Evolutionary conservation across 352 stramenopile species (phyloP), one percentile per base, ranked within the genome.

Genomic region (Globisporangium nagaii): DNA sequence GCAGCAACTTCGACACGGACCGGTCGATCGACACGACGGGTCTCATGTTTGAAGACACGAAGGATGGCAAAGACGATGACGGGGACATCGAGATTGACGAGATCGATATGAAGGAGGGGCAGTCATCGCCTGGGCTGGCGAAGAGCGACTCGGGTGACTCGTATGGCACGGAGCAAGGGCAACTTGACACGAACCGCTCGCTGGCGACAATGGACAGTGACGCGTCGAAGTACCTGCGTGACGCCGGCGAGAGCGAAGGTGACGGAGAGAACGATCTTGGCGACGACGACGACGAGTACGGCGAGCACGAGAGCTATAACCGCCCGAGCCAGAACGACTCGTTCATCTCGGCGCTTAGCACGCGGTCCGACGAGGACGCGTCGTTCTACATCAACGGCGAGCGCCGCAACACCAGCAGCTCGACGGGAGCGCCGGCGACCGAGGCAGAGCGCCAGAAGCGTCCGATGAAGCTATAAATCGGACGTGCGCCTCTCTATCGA

Each of bases 311-410:
- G 11, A 62, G 50, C 19, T 70, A 71, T 44, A 60, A 71, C 35
- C 65, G 53, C 2, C 37, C 28, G 2, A 63, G 53, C 24, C 58
- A 61, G n/a, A 55, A 63, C 45, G 57, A 73, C 56, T 74, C 75
- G 31, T 79, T 78, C 34, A 62, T 80, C 56, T 89, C 79, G 13
- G 71, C 79, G 24, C 42, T 84, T 31, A 90, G 79, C 43, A 61
- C 69, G 45, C 73, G 71, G 3, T 90, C 79, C 2, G 71, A 87
- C 27, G 77, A 88, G 39, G 83, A 82, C 22, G 58, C 65, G 10
- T 73, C 58, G 8, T 87, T 82, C 41, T 82, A 84, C 58, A 71
- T 85, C 17, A 43, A 74, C 9, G 66, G 66, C 19, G 63, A 71
- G 25, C 68, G 48, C 1, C 48, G 41, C 11, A 51, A 53, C 24